A percentile compares a stretch with the other conserved stretches of the same genome.
These are phyloP conservation scores for Starmerella bombicola DNA, from an alignment of 805 yeast genomes.

Conservation along the genomic window DNA sequence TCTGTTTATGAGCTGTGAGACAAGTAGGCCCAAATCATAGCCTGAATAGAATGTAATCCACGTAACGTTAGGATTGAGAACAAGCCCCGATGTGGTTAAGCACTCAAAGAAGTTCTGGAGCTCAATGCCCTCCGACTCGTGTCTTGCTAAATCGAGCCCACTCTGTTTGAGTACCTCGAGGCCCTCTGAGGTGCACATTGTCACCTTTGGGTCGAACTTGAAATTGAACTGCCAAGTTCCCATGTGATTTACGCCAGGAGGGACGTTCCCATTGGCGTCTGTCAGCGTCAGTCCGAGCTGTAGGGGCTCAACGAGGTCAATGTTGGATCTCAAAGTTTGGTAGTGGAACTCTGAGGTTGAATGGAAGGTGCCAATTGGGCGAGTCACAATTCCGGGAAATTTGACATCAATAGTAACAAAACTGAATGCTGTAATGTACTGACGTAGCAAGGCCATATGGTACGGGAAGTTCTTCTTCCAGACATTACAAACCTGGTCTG, in stretches of 20 bases:
- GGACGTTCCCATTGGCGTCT: constrained; percentile 56
- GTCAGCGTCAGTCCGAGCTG: constrained; percentile 74
- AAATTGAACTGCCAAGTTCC: constrained; percentile 97
- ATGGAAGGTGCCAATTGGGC: constrained; percentile 89
- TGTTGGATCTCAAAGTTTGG: constrained; percentile 84
- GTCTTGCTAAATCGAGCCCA: constrained; percentile 69
- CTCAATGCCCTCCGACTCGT: constrained; percentile 65
- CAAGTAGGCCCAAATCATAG: constrained; percentile 82
- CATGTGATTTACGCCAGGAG: constrained; percentile 41
- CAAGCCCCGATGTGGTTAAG: constrained; percentile 73
- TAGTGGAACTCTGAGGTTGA: constrained; percentile 88
- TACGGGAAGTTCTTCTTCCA: constrained; percentile 34
- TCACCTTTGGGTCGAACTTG: constrained; percentile 55
- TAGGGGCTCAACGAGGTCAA: constrained; percentile 72
- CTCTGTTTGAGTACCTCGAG: constrained; percentile 66
- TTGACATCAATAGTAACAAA: constrained; percentile 60
- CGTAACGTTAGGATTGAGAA: constrained; percentile 53
- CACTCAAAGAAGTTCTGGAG: constrained; percentile 71
- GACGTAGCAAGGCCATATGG: constrained; percentile 31
- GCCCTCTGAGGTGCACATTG: constrained; percentile 82
- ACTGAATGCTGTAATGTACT: constrained; percentile 30
- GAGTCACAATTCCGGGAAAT: constrained; percentile 89
- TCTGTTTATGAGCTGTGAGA: constrained; percentile 62
- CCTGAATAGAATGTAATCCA: constrained; percentile 94
- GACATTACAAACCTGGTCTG: constrained; percentile 27